Conservation (phyloP, 2,329 filamentous ascomycete species). For the Apiospora koreana region DNA sequence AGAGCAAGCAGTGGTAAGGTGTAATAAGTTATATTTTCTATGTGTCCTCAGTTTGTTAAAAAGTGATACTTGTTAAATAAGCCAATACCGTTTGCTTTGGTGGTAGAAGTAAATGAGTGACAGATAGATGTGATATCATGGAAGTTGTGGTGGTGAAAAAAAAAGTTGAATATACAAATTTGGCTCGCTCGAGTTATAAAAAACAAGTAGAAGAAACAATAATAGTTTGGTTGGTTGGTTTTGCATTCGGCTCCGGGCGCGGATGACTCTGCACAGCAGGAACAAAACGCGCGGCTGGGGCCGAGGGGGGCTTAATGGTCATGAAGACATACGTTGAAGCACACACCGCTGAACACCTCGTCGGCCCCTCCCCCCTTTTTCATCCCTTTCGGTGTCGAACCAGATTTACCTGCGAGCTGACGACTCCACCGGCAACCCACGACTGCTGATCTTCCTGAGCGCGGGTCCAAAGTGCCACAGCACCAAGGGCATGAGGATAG, state of each 20-base stretch:
- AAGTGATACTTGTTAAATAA: background rate
- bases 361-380: background rate
- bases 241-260: no score
- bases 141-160: background rate
- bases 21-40: background rate
- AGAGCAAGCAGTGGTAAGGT: background rate
- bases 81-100: background rate
- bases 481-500: slow-evolving; percentile 44
- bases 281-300: no score
- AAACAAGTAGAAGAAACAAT: background rate
- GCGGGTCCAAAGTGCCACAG: slow-evolving; percentile 26
- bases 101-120: background rate
- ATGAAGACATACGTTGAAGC: background rate
- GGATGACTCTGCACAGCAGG: no score
- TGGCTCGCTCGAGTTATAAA: background rate
- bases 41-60: background rate
- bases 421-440: background rate
- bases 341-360: background rate
- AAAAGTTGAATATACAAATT: background rate
- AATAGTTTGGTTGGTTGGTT: background rate
- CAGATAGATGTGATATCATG: background rate
- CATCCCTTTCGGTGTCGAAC: no score
- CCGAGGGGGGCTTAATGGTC: no score
- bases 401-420: background rate
- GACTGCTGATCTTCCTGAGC: background rate